A percentile compares a stretch with the other conserved stretches of the same genome.
Conservation (phyloP, 2,329 filamentous ascomycete genomes). For the Aspergillus ruber region DNA sequence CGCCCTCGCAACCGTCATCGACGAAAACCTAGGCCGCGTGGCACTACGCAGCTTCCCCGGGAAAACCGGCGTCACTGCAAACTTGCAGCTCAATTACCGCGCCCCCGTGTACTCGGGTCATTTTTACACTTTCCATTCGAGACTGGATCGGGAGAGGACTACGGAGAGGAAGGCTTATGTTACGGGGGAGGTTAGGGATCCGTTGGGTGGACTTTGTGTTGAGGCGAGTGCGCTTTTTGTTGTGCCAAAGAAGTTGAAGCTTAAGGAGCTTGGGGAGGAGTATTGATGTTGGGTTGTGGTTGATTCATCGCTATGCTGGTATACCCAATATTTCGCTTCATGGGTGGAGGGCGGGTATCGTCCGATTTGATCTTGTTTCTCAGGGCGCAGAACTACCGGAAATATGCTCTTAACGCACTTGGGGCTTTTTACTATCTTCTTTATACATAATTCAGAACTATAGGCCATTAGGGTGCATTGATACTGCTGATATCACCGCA, state of each 20-base stretch:
- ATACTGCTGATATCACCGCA: too few species aligned
- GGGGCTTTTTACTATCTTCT: too few species aligned
- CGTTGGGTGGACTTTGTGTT: slow-evolving; percentile 51
- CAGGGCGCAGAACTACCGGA: too few species aligned
- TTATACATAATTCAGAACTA: too few species aligned
- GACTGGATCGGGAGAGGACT: slow-evolving; percentile 36
- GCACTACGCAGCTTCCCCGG: slow-evolving; percentile 46
- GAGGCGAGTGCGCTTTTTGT: slow-evolving; percentile 55
- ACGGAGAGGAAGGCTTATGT: slow-evolving; percentile 35
- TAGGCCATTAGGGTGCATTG: too few species aligned
- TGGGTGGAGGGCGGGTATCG: too few species aligned
- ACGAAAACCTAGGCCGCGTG: slow-evolving; percentile 63
- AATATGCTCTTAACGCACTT: too few species aligned
- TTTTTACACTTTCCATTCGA: slow-evolving; percentile 56
- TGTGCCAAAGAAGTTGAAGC: slow-evolving; percentile 46
- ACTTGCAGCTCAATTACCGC: slow-evolving; percentile 56
- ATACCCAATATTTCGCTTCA: too few species aligned
- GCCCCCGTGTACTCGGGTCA: slow-evolving; percentile 53
- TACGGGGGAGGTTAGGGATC: slow-evolving; percentile 27
- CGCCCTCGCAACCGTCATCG: slow-evolving; percentile 59
- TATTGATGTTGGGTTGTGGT: slow-evolving; percentile 24
- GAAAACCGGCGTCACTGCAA: slow-evolving; percentile 51
- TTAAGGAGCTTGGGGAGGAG: slow-evolving; percentile 33
- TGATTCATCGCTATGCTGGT: neutral
- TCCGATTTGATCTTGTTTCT: too few species aligned